phyloP scores from a whole-genome alignment of 2,329 filamentous ascomycete species.

The Stachybotrys echinatus region DNA sequence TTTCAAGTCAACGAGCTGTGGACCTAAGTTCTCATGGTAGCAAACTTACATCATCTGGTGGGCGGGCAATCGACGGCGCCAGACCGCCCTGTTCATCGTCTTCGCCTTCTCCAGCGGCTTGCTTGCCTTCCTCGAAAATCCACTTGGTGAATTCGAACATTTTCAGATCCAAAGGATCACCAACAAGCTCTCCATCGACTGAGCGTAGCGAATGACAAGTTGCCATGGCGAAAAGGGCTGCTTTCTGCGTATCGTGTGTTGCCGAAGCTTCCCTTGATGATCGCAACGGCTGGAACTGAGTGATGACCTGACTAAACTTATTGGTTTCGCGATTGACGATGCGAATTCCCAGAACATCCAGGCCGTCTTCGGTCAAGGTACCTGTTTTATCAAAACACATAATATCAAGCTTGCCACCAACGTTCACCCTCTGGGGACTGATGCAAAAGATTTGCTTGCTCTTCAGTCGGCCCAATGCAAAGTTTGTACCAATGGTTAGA shows the following conservation, averaged over 20 bases:
- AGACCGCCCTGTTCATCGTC: conserved; percentile 72
- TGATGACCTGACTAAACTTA: conserved; percentile 71
- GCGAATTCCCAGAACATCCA: conserved; percentile 87
- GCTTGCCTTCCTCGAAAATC: conserved; percentile 84
- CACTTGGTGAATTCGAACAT: conserved; percentile 98
- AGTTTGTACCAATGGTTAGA: conserved; percentile 92
- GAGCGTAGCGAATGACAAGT: conserved; percentile 89
- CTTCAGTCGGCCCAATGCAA: conserved; percentile 81
- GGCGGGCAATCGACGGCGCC: conserved; percentile 82
- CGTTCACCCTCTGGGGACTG: conserved; percentile 93
- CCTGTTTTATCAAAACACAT: conserved; percentile 99
- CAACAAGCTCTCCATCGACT: conserved; percentile 83
- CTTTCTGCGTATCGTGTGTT: conserved; percentile 35
- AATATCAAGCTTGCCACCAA: conserved; percentile 90
- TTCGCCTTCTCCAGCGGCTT: conserved; percentile 57
- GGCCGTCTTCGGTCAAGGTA: conserved; percentile 92
- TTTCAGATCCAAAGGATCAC: conserved; percentile 91
- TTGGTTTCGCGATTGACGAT: conserved; percentile 60
- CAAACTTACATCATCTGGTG: conserved; percentile 49
- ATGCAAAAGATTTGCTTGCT: conserved; percentile 94
- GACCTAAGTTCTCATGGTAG: background rate
- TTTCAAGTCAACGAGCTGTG: background rate
- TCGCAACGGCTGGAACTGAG: conserved; percentile 57
- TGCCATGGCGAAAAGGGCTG: conserved; percentile 88
- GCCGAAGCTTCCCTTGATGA: conserved; percentile 24